Conservation (phyloP, 257 asterid species). For the Salvia splendens region DNA sequence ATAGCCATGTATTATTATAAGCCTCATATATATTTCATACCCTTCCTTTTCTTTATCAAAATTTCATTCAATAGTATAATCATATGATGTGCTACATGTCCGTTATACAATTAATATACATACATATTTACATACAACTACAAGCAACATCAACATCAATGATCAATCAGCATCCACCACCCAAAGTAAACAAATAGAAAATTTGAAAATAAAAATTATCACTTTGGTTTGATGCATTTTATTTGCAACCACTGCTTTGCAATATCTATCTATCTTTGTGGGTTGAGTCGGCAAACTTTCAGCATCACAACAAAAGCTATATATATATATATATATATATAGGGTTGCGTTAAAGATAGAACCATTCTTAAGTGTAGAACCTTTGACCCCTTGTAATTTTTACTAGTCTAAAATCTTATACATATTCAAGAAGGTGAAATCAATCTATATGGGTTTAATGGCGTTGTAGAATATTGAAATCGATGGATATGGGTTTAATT, state of each 20-base stretch:
- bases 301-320: constrained; percentile 32
- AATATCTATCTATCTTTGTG: constrained; percentile 10
- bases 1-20: too few relatives aligned
- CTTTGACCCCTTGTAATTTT: constrained; percentile 2
- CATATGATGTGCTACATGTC: constrained; percentile 16
- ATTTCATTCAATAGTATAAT: background rate
- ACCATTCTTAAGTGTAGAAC: too few relatives aligned
- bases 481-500: background rate
- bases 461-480: background rate
- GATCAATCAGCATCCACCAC: constrained; percentile 33
- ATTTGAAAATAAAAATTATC: background rate
- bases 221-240: constrained; percentile 31
- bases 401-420: background rate
- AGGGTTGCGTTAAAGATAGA: too few relatives aligned
- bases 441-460: background rate
- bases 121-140: background rate
- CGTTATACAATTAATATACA: background rate
- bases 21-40: background rate
- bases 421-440: background rate
- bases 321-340: too few relatives aligned
- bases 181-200: constrained; percentile 18
- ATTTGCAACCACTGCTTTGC: constrained; percentile 40
- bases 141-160: constrained; percentile 30
- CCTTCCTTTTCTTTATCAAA: background rate
- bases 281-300: constrained; percentile 40